A percentile compares a stretch with the other conserved stretches of the same genome.
phyloP scores from a whole-genome alignment of 2,329 filamentous ascomycete species.

The Diaporthe citrichinensis region DNA sequence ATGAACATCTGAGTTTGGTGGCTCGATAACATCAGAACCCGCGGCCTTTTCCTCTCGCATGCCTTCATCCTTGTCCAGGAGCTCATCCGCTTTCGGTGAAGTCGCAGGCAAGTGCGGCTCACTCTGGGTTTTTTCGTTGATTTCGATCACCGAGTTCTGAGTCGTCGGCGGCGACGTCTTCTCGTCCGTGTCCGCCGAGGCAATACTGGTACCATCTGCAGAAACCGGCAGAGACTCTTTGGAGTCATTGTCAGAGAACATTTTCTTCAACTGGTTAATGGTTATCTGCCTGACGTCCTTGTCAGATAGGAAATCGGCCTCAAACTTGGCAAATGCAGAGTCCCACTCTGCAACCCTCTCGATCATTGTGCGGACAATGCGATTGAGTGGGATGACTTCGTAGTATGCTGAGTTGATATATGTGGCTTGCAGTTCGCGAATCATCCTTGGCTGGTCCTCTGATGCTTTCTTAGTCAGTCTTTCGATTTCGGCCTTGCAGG shows the following conservation, averaged over 20 bases:
- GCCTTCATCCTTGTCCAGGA: conserved; percentile 34
- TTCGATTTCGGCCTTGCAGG: conserved; percentile 87
- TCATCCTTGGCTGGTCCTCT: conserved; percentile 83
- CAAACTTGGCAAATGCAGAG: conserved; percentile 88
- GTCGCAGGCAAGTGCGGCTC: conserved; percentile 37
- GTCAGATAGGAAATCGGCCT: conserved; percentile 93
- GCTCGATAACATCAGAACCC: conserved; percentile 12
- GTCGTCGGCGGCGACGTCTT: conserved; percentile 59
- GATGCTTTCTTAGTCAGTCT: conserved; percentile 82
- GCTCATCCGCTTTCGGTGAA: conserved; percentile 42
- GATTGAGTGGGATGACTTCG: conserved; percentile 94
- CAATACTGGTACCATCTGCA: conserved; percentile 47
- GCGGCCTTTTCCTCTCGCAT: conserved; percentile 6
- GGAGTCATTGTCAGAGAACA: conserved; percentile 93
- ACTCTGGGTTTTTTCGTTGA: conserved; percentile 36
- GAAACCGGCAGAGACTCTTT: conserved; percentile 79
- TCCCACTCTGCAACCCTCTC: conserved; percentile 97
- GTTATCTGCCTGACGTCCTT: conserved; percentile 96
- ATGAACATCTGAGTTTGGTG: not conserved
- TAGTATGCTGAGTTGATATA: conserved; percentile 97
- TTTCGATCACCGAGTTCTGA: conserved; percentile 43
- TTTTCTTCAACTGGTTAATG: conserved; percentile 91
- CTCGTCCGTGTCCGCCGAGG: conserved; percentile 59
- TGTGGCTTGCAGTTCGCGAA: conserved; percentile 85
- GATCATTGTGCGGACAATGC: conserved; percentile 88